Conservation (phyloP, 1,139 yeast species). For the Suhomyces bokatorum region DNA sequence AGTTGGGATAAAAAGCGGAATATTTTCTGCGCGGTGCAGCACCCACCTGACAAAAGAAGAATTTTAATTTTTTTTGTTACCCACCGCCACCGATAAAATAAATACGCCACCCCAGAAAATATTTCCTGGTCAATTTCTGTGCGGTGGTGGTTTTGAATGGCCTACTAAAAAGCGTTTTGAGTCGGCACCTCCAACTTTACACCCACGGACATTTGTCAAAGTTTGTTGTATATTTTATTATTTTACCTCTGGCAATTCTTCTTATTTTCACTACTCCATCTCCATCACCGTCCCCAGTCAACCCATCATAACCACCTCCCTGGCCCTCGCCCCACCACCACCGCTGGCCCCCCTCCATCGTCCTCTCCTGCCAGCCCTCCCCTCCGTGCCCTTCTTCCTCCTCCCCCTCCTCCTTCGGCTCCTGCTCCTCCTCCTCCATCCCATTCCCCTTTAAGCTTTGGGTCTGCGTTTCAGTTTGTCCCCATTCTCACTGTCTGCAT, state of each 20-base stretch:
- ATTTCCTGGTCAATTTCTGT: constrained; percentile 1
- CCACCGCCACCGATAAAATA: background rate
- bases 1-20: background rate
- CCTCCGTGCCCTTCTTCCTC: background rate
- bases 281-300: background rate
- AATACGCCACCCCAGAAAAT: background rate
- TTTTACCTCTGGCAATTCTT: constrained; percentile 10
- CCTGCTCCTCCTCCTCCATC: background rate
- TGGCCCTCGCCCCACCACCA: background rate
- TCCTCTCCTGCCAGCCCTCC: background rate
- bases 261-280: constrained; percentile 4
- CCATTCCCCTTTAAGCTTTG: constrained; percentile 3
- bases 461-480: constrained; percentile 4
- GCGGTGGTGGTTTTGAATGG: constrained; percentile 7
- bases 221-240: constrained; percentile 9
- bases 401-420: too few relatives aligned
- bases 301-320: constrained; percentile 1
- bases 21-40: background rate
- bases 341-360: background rate
- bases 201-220: constrained; percentile 11
- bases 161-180: constrained; percentile 9
- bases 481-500: constrained; percentile 1
- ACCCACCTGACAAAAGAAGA: background rate
- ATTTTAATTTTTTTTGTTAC: background rate
- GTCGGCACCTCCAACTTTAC: constrained; percentile 8